A percentile compares a stretch with the other conserved stretches of the same genome.
phyloP scores from a whole-genome alignment of 179 eudicot genomes.

The Drosera spatulata region DNA sequence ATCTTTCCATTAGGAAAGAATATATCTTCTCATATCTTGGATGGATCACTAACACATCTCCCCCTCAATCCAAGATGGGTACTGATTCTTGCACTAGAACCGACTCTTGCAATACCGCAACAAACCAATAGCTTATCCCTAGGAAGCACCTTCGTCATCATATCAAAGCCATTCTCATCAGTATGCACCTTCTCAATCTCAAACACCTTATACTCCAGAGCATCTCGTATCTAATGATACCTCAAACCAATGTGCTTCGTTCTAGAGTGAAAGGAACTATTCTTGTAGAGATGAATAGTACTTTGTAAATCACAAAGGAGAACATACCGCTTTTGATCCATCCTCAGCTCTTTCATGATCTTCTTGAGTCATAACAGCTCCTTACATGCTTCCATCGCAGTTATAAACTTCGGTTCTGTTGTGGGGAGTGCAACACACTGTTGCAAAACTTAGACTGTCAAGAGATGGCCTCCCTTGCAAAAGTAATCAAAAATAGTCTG shows the following conservation, averaged over 20 bases:
- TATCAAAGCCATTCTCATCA: no score
- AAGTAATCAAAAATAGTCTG: background rate
- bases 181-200: no score
- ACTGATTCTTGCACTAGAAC: no score
- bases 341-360: background rate
- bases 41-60: no score
- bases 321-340: background rate
- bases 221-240: background rate
- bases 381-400: background rate
- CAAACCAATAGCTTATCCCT: no score
- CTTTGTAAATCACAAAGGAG: background rate
- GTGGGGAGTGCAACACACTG: constrained; percentile 1
- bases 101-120: no score
- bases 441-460: background rate
- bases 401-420: background rate
- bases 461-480: background rate
- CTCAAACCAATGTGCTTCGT: background rate
- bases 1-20: no score
- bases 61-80: no score
- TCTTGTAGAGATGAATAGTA: background rate
- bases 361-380: background rate
- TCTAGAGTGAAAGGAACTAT: background rate
- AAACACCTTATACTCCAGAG: no score
- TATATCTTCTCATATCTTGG: no score
- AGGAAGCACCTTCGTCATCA: no score